Conservation (phyloP, 768 basidiomycete genomes). For the Trametes meyenii region DNA sequence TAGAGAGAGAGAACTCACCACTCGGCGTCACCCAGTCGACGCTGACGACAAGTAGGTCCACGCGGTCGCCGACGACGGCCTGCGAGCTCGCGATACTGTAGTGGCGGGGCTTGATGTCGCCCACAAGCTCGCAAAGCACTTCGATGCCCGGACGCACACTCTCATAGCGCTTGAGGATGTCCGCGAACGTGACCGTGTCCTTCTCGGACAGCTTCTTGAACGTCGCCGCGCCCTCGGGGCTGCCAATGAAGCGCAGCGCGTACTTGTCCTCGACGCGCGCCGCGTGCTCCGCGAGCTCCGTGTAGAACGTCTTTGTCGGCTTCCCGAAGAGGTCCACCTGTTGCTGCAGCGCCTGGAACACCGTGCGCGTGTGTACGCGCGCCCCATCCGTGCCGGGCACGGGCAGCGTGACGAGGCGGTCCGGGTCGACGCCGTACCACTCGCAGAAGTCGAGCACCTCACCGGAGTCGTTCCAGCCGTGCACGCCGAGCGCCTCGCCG, state of each 20-base stretch:
- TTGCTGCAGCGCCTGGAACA: constrained; percentile 94
- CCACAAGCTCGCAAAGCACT: constrained; percentile 83
- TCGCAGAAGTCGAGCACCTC: constrained; percentile 88
- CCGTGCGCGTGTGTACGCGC: constrained; percentile 87
- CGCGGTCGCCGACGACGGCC: constrained; percentile 91
- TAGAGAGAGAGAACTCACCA: constrained; percentile 52
- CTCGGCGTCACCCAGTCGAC: constrained; percentile 90
- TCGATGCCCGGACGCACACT: constrained; percentile 85
- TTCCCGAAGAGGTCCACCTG: constrained; percentile 96
- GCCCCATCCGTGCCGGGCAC: constrained; percentile 60
- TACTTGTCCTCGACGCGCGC: constrained; percentile 69
- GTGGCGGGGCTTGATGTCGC: constrained; percentile 96
- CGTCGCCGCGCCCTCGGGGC: constrained; percentile 85
- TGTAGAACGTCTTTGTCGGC: constrained; percentile 95
- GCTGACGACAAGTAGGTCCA: constrained; percentile 93
- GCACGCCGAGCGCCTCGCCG: constrained; percentile 95
- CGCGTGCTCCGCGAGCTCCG: constrained; percentile 80
- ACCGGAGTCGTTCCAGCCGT: constrained; percentile 94
- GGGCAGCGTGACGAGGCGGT: constrained; percentile 81
- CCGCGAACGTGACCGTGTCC: constrained; percentile 93
- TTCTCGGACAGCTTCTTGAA: constrained; percentile 97
- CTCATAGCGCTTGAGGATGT: constrained; percentile 74
- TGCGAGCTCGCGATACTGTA: constrained; percentile 98
- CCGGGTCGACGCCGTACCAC: constrained; percentile 89
- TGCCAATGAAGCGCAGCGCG: constrained; percentile 88